Conservation (phyloP, 1,139 yeast genomes). For the Hyphopichia wangnamkhiaoensis region DNA sequence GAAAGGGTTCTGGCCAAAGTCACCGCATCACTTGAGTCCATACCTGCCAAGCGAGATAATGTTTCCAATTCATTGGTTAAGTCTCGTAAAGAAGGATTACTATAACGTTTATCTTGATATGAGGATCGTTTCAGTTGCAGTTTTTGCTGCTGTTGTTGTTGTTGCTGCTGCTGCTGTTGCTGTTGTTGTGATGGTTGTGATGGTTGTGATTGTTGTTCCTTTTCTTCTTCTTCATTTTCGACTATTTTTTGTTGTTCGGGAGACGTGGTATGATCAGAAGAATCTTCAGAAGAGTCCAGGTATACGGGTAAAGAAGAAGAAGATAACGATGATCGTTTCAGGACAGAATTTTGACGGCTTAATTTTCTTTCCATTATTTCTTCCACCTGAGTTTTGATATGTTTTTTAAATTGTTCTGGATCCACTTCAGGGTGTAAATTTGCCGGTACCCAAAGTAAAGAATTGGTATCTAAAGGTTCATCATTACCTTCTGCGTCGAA, state of each 20-base stretch:
- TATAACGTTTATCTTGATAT: conserved; percentile 16
- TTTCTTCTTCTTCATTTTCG: not conserved
- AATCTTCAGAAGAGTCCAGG: conserved; percentile 6
- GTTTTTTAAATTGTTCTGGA: conserved; percentile 84
- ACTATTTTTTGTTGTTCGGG: conserved; percentile 5
- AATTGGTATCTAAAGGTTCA: conserved; percentile 27
- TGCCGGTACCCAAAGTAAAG: conserved; percentile 90
- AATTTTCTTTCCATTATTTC: conserved; percentile 59
- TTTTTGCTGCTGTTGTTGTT: conserved; percentile 10
- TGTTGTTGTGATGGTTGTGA: conserved; percentile 11
- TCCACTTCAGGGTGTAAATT: conserved; percentile 89
- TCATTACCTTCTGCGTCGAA: conserved; percentile 28
- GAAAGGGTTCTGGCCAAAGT: conserved; percentile 73
- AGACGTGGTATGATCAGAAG: conserved; percentile 1
- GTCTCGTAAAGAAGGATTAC: conserved; percentile 64
- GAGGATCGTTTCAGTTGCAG: conserved; percentile 4
- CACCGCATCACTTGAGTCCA: conserved; percentile 73
- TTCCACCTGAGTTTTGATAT: conserved; percentile 77
- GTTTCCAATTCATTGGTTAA: conserved; percentile 67
- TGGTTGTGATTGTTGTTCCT: conserved; percentile 8
- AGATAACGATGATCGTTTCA: conserved; percentile 35
- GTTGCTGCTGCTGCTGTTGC: conserved; percentile 4
- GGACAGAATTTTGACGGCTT: conserved; percentile 30
- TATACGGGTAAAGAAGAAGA: conserved; percentile 16
- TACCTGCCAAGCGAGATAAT: conserved; percentile 68